Conservation (phyloP, 371 early-diverging fungal genomes). For the Mortierella sp. region DNA sequence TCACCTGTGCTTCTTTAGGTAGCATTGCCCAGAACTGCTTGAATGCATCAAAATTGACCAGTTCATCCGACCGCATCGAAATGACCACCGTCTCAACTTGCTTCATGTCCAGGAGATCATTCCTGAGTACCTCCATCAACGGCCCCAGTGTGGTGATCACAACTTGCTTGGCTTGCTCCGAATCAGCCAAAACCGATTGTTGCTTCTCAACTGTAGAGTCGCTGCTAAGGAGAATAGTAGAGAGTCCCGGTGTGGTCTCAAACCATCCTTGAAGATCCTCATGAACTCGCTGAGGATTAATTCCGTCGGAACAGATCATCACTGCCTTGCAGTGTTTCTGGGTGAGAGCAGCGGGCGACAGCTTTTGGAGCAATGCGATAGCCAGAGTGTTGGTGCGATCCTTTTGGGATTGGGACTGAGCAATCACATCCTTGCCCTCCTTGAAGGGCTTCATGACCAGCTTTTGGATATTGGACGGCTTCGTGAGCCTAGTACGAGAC, state of each 20-base stretch:
- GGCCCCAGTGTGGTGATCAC: conserved; percentile 43
- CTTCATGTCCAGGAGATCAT: conserved; percentile 23
- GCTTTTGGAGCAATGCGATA: conserved; percentile 36
- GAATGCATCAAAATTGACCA: conserved; percentile 39
- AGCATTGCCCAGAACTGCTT: conserved; percentile 33
- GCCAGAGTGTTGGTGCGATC: conserved; percentile 52
- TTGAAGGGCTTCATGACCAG: conserved; percentile 35
- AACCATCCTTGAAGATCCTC: conserved; percentile 50
- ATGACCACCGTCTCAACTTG: conserved; percentile 33
- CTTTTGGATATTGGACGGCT: conserved; percentile 48
- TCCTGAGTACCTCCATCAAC: conserved; percentile 26
- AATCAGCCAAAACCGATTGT: conserved; percentile 6
- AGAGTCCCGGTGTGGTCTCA: conserved; percentile 16
- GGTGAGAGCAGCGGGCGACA: conserved; percentile 16
- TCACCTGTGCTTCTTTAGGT: conserved; percentile 27
- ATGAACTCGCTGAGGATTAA: conserved; percentile 36
- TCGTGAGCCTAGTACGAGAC: conserved; percentile 31
- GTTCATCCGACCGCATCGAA: conserved; percentile 39
- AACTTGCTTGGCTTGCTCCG: conserved; percentile 37
- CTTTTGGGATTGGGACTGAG: conserved; percentile 48
- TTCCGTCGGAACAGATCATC: conserved; percentile 39
- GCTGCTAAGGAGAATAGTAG: conserved; percentile 13
- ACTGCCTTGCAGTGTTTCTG: conserved; percentile 43
- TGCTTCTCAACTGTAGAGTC: conserved; percentile 2
- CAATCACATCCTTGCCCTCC: conserved; percentile 46